phyloP scores from a whole-genome alignment of 768 basidiomycete genomes.

The Boletus insuetus region DNA sequence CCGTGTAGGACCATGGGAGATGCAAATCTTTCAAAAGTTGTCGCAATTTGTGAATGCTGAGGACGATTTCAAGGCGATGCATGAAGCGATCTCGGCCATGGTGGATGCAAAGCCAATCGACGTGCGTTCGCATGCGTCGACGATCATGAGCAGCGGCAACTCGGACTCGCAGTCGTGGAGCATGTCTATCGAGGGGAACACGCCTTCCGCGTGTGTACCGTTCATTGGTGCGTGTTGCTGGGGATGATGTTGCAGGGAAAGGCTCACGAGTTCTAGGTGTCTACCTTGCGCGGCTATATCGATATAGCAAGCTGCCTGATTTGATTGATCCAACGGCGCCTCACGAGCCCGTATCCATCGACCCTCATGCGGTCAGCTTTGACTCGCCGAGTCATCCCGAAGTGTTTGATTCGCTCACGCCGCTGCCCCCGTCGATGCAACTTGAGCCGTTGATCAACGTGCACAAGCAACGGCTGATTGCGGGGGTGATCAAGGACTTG shows the following conservation, averaged over 20 bases:
- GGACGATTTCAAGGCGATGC: constrained; percentile 75
- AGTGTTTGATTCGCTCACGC: constrained; percentile 69
- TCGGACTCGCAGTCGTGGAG: constrained; percentile 39
- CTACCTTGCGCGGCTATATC: constrained; percentile 71
- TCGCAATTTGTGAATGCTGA: constrained; percentile 59
- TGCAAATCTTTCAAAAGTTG: constrained; percentile 69
- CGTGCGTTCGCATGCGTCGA: constrained; percentile 49
- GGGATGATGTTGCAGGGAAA: background rate
- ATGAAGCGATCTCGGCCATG: constrained; percentile 59
- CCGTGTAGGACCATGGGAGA: constrained; percentile 67
- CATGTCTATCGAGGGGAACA: constrained; percentile 41
- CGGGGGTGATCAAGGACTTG: constrained; percentile 74
- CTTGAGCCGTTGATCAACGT: constrained; percentile 87
- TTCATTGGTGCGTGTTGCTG: constrained; percentile 61
- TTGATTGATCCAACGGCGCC: constrained; percentile 83
- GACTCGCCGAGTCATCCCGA: constrained; percentile 73
- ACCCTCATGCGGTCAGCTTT: constrained; percentile 59
- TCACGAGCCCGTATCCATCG: constrained; percentile 61
- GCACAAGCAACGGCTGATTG: constrained; percentile 82
- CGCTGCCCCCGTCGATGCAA: constrained; percentile 73
- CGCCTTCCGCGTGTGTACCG: constrained; percentile 66
- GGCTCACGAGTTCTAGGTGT: constrained; percentile 47
- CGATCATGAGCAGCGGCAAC: constrained; percentile 46
- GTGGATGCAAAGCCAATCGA: constrained; percentile 64
- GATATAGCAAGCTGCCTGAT: constrained; percentile 67